Percentiles rank a stretch among this genome's conserved stretches.
phyloP scores from a whole-genome alignment of 176 grass and related monocot genomes.

The Triticum urartu region DNA sequence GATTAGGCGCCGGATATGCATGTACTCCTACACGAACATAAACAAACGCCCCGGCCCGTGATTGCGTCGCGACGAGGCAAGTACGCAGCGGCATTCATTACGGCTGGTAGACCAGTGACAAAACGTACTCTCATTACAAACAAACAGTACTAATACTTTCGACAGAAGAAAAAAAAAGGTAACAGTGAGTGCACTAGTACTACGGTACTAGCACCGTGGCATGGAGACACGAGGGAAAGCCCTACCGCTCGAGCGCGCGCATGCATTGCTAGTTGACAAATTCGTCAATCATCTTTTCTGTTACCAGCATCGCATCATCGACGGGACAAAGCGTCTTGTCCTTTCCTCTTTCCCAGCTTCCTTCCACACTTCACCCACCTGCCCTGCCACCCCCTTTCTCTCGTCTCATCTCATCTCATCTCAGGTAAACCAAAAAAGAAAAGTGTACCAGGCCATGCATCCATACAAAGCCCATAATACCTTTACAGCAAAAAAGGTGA shows the following conservation, averaged over 20 bases:
- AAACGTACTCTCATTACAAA: neutral
- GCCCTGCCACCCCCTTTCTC: neutral
- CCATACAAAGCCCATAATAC: neutral
- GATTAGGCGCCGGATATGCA: neutral
- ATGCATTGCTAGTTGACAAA: constrained; percentile 39
- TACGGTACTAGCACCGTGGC: neutral
- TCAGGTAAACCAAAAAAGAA: neutral
- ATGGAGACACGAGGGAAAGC: neutral
- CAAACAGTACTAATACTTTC: neutral
- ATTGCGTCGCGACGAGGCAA: constrained; percentile 29
- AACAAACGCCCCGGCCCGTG: neutral
- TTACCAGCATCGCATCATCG: constrained; percentile 26
- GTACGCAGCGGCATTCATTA: neutral
- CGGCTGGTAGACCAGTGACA: neutral
- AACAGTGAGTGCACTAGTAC: neutral
- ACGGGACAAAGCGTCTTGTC: constrained; percentile 35
- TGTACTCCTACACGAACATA: too few species aligned
- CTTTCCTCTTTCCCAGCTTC: neutral
- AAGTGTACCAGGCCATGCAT: neutral
- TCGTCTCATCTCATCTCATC: neutral
- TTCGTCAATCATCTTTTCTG: constrained; percentile 36
- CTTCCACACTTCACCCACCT: neutral
- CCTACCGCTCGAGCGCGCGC: neutral
- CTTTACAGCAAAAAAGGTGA: neutral
- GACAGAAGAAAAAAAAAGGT: too few species aligned